Evolutionary conservation across 2,329 filamentous ascomycete genomes (phyloP).

Genomic region (Aspergillus bombycis): DNA sequence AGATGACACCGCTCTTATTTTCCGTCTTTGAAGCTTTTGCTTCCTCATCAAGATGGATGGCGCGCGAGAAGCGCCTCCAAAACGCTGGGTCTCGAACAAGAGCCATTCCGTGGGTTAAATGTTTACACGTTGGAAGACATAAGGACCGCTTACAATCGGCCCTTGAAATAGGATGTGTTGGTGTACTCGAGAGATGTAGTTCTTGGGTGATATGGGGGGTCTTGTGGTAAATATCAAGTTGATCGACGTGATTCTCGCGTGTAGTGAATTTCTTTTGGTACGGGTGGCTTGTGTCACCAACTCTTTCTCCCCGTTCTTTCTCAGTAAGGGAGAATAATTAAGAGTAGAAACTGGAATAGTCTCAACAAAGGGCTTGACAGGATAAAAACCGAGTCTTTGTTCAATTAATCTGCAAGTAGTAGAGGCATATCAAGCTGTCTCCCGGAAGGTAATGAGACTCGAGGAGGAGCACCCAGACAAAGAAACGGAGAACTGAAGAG

Average conservation of each 20-base stretch:
- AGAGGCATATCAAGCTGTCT: background rate
- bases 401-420: background rate
- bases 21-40: slow-evolving; percentile 26
- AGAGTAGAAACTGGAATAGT: background rate
- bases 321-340: background rate
- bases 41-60: slow-evolving; percentile 60
- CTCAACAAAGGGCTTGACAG: background rate
- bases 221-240: too few relatives aligned
- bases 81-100: slow-evolving; percentile 60
- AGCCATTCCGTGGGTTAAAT: slow-evolving; percentile 43
- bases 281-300: background rate
- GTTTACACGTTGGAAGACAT: slow-evolving; percentile 7
- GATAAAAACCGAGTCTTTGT: background rate
- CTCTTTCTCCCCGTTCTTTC: background rate
- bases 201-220: background rate
- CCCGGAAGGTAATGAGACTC: background rate
- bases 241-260: background rate
- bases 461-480: too few relatives aligned
- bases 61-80: slow-evolving; percentile 63
- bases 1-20: slow-evolving; percentile 21
- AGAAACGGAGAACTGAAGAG: background rate
- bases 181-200: background rate
- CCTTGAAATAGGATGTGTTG: background rate
- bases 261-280: background rate
- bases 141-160: background rate